Conservation (phyloP, 768 basidiomycete genomes). For the Suillus tomentosus region DNA sequence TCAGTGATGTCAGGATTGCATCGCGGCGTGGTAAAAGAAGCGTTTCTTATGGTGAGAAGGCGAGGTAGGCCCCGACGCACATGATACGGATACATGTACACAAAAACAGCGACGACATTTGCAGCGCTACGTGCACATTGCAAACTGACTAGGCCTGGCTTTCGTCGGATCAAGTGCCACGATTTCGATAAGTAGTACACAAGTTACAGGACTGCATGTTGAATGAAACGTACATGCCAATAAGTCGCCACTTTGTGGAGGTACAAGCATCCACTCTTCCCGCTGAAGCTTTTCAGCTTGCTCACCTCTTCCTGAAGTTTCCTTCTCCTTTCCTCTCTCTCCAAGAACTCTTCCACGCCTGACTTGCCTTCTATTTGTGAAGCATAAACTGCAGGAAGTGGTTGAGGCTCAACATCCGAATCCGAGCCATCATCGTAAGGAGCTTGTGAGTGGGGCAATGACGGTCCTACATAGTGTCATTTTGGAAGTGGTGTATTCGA, state of each 20-base stretch:
- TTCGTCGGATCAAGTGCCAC: slow-evolving; percentile 87
- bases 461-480: slow-evolving; percentile 52
- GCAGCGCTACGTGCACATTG: slow-evolving; percentile 68
- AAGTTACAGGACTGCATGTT: neutral
- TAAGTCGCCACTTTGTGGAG: slow-evolving; percentile 80
- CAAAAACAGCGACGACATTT: too few relatives aligned
- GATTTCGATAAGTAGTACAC: neutral
- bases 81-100: too few relatives aligned
- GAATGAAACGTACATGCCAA: slow-evolving; percentile 61
- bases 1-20: too few relatives aligned
- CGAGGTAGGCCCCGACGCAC: too few relatives aligned
- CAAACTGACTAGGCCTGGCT: slow-evolving; percentile 76
- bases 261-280: slow-evolving; percentile 98
- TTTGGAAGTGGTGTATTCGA: slow-evolving; percentile 24
- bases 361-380: slow-evolving; percentile 45
- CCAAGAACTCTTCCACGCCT: slow-evolving; percentile 81
- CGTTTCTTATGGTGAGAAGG: too few relatives aligned
- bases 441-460: slow-evolving; percentile 46
- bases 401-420: slow-evolving; percentile 84
- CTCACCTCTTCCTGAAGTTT: slow-evolving; percentile 77
- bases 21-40: too few relatives aligned
- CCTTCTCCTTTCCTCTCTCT: slow-evolving; percentile 76
- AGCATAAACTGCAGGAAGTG: slow-evolving; percentile 51
- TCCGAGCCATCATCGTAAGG: slow-evolving; percentile 56
- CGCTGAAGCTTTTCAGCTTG: slow-evolving; percentile 78